A percentile compares a stretch with the other conserved stretches of the same genome.
Conservation (phyloP, 768 basidiomycete genomes). For the Lentinula sp. region DNA sequence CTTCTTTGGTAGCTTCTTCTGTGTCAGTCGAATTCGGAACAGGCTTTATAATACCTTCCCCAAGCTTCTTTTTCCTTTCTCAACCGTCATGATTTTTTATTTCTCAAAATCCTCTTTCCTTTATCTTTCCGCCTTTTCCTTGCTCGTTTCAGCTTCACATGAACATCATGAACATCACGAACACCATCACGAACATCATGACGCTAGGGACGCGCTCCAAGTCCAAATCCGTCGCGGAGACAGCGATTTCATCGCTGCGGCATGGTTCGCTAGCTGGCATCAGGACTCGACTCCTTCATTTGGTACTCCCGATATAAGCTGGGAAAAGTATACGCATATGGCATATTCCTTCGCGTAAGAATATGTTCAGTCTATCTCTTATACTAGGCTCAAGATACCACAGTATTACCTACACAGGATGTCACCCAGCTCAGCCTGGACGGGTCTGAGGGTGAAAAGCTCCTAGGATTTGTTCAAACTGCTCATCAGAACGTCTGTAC, state of each 20-base stretch:
- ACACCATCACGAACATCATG: not conserved
- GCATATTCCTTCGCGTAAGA: conserved; percentile 69
- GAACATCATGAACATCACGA: not conserved
- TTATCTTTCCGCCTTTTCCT: not conserved
- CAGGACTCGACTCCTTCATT: conserved; percentile 30
- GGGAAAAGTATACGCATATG: conserved; percentile 62
- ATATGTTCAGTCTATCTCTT: not conserved
- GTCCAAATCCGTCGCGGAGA: not conserved
- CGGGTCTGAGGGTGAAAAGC: conserved; percentile 39
- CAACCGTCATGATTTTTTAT: not conserved
- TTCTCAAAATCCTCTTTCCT: not conserved
- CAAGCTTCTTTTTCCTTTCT: not conserved
- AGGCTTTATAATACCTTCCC: not conserved
- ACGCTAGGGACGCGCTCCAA: not conserved
- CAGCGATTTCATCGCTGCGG: conserved; percentile 34
- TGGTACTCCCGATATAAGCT: conserved; percentile 36
- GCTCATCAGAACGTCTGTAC: conserved; percentile 35
- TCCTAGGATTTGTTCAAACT: conserved; percentile 50
- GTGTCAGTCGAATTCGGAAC: not conserved
- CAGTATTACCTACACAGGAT: conserved; percentile 33
- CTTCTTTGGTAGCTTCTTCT: not conserved
- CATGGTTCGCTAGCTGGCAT: conserved; percentile 73
- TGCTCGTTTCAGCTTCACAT: not conserved
- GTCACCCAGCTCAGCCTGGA: conserved; percentile 26
- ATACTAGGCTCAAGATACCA: not conserved